phyloP scores from a whole-genome alignment of 208 protist genomes.

The Wallacemonas sp. region DNA sequence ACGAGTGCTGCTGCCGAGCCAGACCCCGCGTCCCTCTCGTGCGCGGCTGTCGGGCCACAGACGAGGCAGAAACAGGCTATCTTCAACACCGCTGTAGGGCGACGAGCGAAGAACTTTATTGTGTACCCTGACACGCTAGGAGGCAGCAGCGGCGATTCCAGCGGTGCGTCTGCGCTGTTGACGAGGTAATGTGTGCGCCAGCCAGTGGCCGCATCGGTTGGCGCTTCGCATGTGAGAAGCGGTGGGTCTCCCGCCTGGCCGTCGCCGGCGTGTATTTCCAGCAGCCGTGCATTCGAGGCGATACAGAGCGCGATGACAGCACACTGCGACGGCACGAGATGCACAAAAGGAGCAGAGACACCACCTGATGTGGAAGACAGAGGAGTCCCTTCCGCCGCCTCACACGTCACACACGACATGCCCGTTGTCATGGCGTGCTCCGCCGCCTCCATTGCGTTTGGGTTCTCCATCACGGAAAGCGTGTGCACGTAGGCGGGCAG shows the following conservation, averaged over 20 bases:
- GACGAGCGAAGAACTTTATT: conserved; percentile 44
- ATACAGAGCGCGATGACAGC: conserved; percentile 25
- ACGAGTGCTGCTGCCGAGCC: too few relatives aligned
- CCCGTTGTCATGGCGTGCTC: conserved; percentile 8
- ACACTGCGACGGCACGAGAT: conserved; percentile 5
- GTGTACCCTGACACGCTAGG: not conserved
- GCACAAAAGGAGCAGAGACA: conserved; percentile 24
- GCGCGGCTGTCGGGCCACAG: not conserved
- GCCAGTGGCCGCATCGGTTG: not conserved
- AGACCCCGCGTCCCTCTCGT: not conserved
- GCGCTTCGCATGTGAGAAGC: conserved; percentile 28
- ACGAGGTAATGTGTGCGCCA: conserved; percentile 10
- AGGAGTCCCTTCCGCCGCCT: not conserved
- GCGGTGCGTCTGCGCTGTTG: not conserved
- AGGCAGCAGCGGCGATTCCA: conserved; percentile 9
- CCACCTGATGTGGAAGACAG: not conserved
- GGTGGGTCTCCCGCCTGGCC: not conserved
- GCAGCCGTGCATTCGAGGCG: conserved; percentile 21
- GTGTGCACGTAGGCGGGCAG: too few relatives aligned
- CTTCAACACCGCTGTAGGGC: conserved; percentile 13
- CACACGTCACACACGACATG: not conserved
- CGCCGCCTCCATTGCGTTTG: conserved; percentile 6
- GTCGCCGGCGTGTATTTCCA: conserved; percentile 18
- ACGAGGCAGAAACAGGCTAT: conserved; percentile 21
- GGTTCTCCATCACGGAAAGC: too few relatives aligned